Percentiles rank a stretch among this genome's conserved stretches.
Evolutionary conservation across 768 basidiomycete species (phyloP).

Genomic region (Suillus hirtellus): DNA sequence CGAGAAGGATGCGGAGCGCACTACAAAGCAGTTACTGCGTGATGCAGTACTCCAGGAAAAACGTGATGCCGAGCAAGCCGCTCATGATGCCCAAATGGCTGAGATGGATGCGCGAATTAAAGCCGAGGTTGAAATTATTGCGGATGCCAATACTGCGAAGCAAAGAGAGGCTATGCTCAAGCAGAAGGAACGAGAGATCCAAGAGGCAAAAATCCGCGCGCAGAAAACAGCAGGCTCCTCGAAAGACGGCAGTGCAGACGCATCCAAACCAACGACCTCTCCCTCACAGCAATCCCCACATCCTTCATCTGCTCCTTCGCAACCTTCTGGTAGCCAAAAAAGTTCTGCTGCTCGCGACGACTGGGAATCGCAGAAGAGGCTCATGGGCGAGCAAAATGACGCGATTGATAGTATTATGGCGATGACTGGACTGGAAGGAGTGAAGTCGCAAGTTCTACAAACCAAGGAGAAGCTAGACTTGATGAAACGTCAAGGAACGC

Average conservation of each 20-base stretch:
- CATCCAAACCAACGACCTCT: background rate
- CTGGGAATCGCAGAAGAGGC: conserved; percentile 54
- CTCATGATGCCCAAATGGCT: conserved; percentile 39
- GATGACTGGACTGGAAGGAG: conserved; percentile 60
- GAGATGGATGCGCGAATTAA: conserved; percentile 40
- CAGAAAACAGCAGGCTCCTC: conserved; percentile 3
- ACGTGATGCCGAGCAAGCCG: conserved; percentile 42
- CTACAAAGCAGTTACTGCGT: conserved; percentile 36
- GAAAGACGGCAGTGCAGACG: background rate
- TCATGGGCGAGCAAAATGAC: conserved; percentile 48
- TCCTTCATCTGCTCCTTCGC: background rate
- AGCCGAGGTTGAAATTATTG: conserved; percentile 24
- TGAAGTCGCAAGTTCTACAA: conserved; percentile 51
- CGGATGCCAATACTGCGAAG: conserved; percentile 34
- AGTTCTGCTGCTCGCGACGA: conserved; percentile 22
- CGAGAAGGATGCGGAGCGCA: conserved; percentile 38
- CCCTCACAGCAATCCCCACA: background rate
- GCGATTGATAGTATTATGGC: conserved; percentile 59
- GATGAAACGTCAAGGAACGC: conserved; percentile 43
- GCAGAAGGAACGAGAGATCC: conserved; percentile 45
- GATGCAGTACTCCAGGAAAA: conserved; percentile 39
- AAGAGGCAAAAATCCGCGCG: conserved; percentile 21
- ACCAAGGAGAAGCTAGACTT: conserved; percentile 56
- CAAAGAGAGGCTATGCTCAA: conserved; percentile 35
- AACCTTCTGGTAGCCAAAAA: background rate